Percentiles rank a stretch among this genome's conserved stretches.
phyloP scores from a whole-genome alignment of 495 filamentous ascomycete genomes.

The Penicillium cosmopolitanum region DNA sequence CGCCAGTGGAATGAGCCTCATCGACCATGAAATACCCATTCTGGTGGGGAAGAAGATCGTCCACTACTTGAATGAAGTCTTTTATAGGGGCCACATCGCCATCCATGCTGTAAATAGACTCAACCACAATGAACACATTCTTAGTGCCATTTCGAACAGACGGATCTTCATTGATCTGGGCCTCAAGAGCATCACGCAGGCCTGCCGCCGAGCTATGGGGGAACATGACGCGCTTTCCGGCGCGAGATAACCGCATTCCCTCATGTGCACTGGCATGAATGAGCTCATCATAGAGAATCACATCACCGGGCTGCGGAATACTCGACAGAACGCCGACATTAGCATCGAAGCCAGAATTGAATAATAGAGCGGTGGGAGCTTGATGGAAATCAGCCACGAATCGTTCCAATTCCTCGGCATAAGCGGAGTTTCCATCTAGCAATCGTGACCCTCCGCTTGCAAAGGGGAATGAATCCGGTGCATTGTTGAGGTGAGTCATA shows the following conservation, averaged over 20 bases:
- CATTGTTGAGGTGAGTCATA: constrained; percentile 34
- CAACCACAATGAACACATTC: constrained; percentile 67
- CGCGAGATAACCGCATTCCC: constrained; percentile 71
- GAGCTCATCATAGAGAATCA: constrained; percentile 71
- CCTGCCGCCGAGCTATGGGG: constrained; percentile 60
- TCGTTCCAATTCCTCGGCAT: constrained; percentile 64
- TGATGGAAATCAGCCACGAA: constrained; percentile 68
- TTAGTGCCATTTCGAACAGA: constrained; percentile 35
- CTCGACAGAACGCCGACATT: constrained; percentile 70
- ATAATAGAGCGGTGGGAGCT: constrained; percentile 67
- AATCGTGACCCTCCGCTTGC: constrained; percentile 49
- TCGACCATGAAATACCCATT: constrained; percentile 77
- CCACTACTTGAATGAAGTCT: constrained; percentile 59
- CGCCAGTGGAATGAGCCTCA: constrained; percentile 76
- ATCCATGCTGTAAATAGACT: constrained; percentile 86
- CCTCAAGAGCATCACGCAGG: constrained; percentile 44
- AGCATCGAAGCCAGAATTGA: constrained; percentile 79
- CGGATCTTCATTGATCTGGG: constrained; percentile 33
- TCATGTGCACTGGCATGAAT: constrained; percentile 81
- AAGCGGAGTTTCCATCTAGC: constrained; percentile 67
- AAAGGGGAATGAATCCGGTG: constrained; percentile 39
- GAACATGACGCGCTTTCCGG: constrained; percentile 55
- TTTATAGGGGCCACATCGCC: constrained; percentile 70
- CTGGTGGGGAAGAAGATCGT: constrained; percentile 55
- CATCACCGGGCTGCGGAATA: constrained; percentile 70